These are phyloP conservation scores for Xylaria sp. DNA, from an alignment of 495 filamentous ascomycete species.

Conservation along the genomic window DNA sequence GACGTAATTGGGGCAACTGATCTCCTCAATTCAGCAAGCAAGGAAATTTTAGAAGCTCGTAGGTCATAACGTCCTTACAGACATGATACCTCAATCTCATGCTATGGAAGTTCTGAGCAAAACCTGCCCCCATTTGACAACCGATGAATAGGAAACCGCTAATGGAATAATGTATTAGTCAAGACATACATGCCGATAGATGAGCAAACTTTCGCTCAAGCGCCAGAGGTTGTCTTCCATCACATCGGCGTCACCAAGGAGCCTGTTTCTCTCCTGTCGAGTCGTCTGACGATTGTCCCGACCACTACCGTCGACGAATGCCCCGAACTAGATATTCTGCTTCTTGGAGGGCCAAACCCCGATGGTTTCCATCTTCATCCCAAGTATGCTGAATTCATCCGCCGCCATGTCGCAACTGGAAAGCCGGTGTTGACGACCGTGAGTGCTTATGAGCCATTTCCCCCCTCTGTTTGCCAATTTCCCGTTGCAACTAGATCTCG, in stretches of 20 bases:
- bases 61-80: not conserved
- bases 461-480: not conserved
- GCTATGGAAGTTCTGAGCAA: not conserved
- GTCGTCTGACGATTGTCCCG: conserved; percentile 35
- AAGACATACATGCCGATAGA: conserved; percentile 2
- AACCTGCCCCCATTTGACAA: no score
- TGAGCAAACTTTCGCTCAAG: conserved; percentile 22
- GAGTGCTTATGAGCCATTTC: not conserved
- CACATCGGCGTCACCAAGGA: conserved; percentile 43
- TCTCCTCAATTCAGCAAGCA: conserved; percentile 41
- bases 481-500: not conserved
- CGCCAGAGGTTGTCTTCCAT: conserved; percentile 43
- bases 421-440: conserved; percentile 34
- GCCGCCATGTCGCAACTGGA: conserved; percentile 37
- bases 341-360: conserved; percentile 38
- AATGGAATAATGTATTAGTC: not conserved
- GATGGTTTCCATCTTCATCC: conserved; percentile 28
- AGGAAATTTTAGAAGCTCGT: conserved; percentile 26
- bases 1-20: conserved; percentile 46
- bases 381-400: conserved; percentile 36
- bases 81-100: not conserved
- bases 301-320: conserved; percentile 38
- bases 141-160: not conserved
- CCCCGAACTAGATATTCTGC: conserved; percentile 41
- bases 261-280: conserved; percentile 37